Evolutionary conservation across 2,329 filamentous ascomycete species (phyloP), one percentile per base, ranked within the genome.

Genomic region (Blastomyces gilchristii): DNA sequence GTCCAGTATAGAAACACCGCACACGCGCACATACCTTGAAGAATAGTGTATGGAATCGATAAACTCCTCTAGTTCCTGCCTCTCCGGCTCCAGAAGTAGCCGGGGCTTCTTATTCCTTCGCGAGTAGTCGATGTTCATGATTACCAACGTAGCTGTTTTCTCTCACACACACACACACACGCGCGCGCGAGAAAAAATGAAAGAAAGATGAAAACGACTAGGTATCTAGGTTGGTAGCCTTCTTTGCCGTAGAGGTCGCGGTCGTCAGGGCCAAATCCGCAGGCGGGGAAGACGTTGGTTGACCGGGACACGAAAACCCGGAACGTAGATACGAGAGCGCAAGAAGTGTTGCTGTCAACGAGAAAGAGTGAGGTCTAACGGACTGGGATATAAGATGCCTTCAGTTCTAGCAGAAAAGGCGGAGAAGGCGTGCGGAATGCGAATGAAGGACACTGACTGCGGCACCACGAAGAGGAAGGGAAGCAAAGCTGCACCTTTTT

Each of bases 31-130:
- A 71, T 81, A 96, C 91, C 91, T 85, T 67, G 89, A 85, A 61
- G 93, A 97, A 79, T 99, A 99, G 78, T 97, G 92, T 70, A 99
- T 99, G 41, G 86, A 85, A 71, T 97, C 91, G 68, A 94, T 85
- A 73, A 90, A 97, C 76, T 97, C 92, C 66, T 97, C 91, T 64
- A 99, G 82, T 65, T 88, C 86, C 68, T 88, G 85, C 68, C 89
- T 86, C 82, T 99, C 94, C 22, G 82, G 79, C 67, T 97, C 91
- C 41, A 87, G 85, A 63, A 99, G 80, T 66, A 87, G 84, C 65
- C 93, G 86, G 52, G 94, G 90, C 74, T 85, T 85, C 79, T 89
- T 88, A 80, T 97, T 97, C 74, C 93, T 89, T 75, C 93, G 87
- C 70, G 82, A 87, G 69, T 85, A 84, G 78, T 97, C 93, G 72